Evolutionary conservation across 31 red algal species (phyloP), one percentile per base, ranked within the genome.

Genomic region (Odonthalia washingtoniensis): DNA sequence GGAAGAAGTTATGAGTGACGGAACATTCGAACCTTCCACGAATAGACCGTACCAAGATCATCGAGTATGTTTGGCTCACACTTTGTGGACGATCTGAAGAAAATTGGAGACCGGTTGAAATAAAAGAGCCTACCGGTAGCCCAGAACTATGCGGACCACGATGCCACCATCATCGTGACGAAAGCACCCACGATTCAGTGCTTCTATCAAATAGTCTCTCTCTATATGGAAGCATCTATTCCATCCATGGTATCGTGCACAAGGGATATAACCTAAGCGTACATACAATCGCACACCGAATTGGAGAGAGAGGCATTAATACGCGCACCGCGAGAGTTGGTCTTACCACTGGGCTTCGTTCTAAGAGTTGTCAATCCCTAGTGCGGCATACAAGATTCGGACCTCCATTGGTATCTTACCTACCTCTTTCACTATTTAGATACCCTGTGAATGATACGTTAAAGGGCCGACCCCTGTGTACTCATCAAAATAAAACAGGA

Each of bases 371-470:
- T 77, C 5, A 78, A 67, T 31, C 81, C 65, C 28, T 31, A 72
- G 1, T 85, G 73, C 34, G 81, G 81, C 0, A 85, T 85, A 21
- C 67, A 39, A 1, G 78, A 82, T 34, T 65, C 34, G n/a, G 78
- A 62, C 5, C 61, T 35, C 1, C 35, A 82, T 33, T 49, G 81
- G 67, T 85, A 68, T 57, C 18, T 85, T 4, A 85, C 41, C 2
- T 85, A 74, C 49, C 65, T 53, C 2, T n/a, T 46, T 61, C n/a
- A n/a, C n/a, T n/a, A n/a, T n/a, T n/a, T n/a, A n/a, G n/a, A n/a
- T n/a, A n/a, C n/a, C n/a, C n/a, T n/a, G n/a, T n/a, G n/a, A n/a
- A n/a, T n/a, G n/a, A n/a, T n/a, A n/a, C n/a, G n/a, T n/a, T n/a
- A n/a, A 40, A 66, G 65, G 21, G 24, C 18, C 16, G 35, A 82